phyloP scores from a whole-genome alignment of 2,329 filamentous ascomycete species.

The Pyrenochaeta sp. region DNA sequence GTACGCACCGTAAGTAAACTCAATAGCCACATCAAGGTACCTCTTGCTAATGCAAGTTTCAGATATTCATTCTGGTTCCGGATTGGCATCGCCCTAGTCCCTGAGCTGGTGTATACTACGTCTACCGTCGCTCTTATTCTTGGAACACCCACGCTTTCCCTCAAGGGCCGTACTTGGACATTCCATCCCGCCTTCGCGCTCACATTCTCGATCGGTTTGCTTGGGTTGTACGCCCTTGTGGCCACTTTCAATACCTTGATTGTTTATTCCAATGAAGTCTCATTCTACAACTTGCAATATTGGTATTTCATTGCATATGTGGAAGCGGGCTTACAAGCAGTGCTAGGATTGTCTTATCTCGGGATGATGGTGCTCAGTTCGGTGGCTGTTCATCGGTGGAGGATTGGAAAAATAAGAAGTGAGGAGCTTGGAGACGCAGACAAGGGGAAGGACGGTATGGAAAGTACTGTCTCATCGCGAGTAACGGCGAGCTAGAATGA shows the following conservation, averaged over 20 bases:
- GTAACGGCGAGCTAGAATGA: background rate
- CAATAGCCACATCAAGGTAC: background rate
- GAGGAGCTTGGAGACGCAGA: background rate
- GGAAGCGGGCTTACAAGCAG: conserved; percentile 5
- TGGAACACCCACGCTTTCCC: background rate
- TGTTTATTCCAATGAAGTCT: conserved; percentile 1
- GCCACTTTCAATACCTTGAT: conserved; percentile 5
- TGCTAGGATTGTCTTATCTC: conserved; percentile 3
- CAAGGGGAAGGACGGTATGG: background rate
- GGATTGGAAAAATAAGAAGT: background rate
- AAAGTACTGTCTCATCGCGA: background rate
- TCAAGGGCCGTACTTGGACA: conserved; percentile 2
- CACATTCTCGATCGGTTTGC: conserved; percentile 1
- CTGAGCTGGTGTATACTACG: conserved; percentile 6
- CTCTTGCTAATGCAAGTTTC: background rate
- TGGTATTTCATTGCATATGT: conserved; percentile 6
- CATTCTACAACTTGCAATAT: background rate
- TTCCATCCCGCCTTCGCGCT: conserved; percentile 16
- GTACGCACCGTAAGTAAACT: conserved; percentile 4
- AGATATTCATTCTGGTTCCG: conserved; percentile 14
- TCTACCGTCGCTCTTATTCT: conserved; percentile 2
- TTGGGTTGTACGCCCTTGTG: conserved; percentile 3
- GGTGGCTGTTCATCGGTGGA: conserved; percentile 11
- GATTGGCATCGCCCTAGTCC: conserved; percentile 11
- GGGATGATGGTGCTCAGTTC: conserved; percentile 4